These are phyloP conservation scores for Melanomma pulvis-pyrius DNA, from an alignment of 495 filamentous ascomycete genomes.

Conservation along the genomic window DNA sequence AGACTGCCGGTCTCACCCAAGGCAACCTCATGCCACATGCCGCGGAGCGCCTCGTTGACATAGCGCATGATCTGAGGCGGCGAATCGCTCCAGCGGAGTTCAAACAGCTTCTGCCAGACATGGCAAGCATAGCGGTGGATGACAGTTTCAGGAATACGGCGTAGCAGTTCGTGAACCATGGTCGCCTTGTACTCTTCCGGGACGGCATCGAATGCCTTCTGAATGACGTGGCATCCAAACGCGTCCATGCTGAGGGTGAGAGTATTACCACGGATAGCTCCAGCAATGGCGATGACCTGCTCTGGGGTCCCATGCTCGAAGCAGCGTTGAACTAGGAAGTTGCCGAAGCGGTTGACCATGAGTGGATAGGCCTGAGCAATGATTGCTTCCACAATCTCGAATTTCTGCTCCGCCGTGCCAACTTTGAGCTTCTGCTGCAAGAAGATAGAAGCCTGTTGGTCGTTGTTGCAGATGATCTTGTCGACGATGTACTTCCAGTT, in stretches of 20 bases:
- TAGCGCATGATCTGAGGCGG: constrained; percentile 98
- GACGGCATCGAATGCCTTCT: constrained; percentile 97
- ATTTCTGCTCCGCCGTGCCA: constrained; percentile 92
- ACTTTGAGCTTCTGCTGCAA: constrained; percentile 98
- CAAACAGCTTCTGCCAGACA: constrained; percentile 99
- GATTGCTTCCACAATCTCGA: constrained; percentile 94
- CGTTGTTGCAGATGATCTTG: constrained; percentile 98
- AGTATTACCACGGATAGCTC: constrained; percentile 92
- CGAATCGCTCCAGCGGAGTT: constrained; percentile 90
- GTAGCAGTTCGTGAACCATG: constrained; percentile 96
- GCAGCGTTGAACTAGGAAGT: constrained; percentile 96
- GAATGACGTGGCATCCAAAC: constrained; percentile 96
- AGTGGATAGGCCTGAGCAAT: constrained; percentile 92
- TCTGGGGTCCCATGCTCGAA: constrained; percentile 97
- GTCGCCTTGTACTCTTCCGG: constrained; percentile 96
- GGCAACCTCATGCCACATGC: constrained; percentile 99
- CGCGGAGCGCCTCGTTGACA: constrained; percentile 91
- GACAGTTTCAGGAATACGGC: constrained; percentile 95
- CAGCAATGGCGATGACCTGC: constrained; percentile 92
- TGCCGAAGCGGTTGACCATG: constrained; percentile 98
- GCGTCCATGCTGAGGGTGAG: constrained; percentile 95
- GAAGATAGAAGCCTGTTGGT: constrained; percentile 98
- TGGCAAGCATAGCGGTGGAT: constrained; percentile 98
- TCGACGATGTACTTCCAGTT: constrained; percentile 99
- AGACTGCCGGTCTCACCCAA: constrained; percentile 95